Conservation (phyloP, 2,329 filamentous ascomycete genomes). For the Xylaria polymorpha region DNA sequence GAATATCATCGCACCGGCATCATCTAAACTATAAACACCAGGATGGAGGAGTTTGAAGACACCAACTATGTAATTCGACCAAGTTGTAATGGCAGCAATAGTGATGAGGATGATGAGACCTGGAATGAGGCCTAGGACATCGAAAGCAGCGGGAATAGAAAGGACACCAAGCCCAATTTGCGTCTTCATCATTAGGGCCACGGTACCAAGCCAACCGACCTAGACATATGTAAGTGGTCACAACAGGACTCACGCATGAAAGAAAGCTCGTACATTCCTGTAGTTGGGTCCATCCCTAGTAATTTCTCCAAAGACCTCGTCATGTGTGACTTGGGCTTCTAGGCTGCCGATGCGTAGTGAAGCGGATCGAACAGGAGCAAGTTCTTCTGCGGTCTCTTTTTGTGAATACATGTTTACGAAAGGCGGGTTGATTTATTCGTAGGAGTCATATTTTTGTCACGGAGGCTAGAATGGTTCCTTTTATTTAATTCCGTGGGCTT, state of each 20-base stretch:
- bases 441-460: background rate
- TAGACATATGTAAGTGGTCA: constrained; percentile 49
- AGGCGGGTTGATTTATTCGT: background rate
- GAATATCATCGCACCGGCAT: constrained; percentile 57
- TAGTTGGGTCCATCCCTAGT: constrained; percentile 49
- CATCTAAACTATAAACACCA: constrained; percentile 64
- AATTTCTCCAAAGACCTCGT: constrained; percentile 54
- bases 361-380: background rate
- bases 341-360: background rate
- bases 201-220: constrained; percentile 54
- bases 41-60: constrained; percentile 63
- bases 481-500: background rate
- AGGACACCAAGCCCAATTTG: constrained; percentile 61
- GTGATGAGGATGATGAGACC: constrained; percentile 58
- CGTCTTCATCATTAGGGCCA: constrained; percentile 59
- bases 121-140: constrained; percentile 60
- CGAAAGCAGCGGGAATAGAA: constrained; percentile 60
- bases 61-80: constrained; percentile 62
- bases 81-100: constrained; percentile 58
- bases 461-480: background rate
- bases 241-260: background rate
- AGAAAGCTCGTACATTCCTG: constrained; percentile 34
- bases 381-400: background rate
- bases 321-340: constrained; percentile 10
- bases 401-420: constrained; percentile 11